Evolutionary conservation across 345 rosid species (phyloP), one percentile per base, ranked within the genome.

Genomic region (Lepidium sativum): DNA sequence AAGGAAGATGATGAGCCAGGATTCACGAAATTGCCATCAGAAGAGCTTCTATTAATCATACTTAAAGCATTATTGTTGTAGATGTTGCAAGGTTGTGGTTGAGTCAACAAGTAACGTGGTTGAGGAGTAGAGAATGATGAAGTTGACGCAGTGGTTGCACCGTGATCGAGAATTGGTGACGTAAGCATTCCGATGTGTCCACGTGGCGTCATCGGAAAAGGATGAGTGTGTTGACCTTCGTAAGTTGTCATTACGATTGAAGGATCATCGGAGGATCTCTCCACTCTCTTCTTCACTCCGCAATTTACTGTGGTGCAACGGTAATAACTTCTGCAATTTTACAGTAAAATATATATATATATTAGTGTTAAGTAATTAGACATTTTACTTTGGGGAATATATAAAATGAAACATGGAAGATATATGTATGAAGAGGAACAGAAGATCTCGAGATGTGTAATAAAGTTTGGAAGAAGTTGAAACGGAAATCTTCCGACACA

Each of bases 251-350:
- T 87, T 0, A 95, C 97, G 34, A 80, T 80, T 4, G 89, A 61
- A 1, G 95, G 78, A 73, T 95, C 97, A 5, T 84, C 88, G 5
- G 82, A 85, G 15, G 95, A 88, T 80, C 99, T 80, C 87, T 95
- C 99, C 17, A 95, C 99, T 70, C 96, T 78, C 82, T 95, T 95
- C 92, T 95, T 95, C 80, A 95, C 97, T 2, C 95, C 97, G 14
- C 99, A 95, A 35, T 85, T 95, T 1, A 82, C 81, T 23, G 65
- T 91, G 29, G 99, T 91, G 97, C 99, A 95, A 66, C 99, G 96
- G 52, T 95, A 95, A 40, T 95, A 95, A 80, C 97, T 95, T 83
- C 99, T 95, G 83, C 60, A 13, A 13, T 41, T 11, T 33, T 23
- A 58, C 27, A 34, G 16, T 23, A 0, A 4, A 8, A 12, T 12